Evolutionary conservation across 176 grass and related monocot genomes (phyloP).

Genomic region (Juncus inflexus): DNA sequence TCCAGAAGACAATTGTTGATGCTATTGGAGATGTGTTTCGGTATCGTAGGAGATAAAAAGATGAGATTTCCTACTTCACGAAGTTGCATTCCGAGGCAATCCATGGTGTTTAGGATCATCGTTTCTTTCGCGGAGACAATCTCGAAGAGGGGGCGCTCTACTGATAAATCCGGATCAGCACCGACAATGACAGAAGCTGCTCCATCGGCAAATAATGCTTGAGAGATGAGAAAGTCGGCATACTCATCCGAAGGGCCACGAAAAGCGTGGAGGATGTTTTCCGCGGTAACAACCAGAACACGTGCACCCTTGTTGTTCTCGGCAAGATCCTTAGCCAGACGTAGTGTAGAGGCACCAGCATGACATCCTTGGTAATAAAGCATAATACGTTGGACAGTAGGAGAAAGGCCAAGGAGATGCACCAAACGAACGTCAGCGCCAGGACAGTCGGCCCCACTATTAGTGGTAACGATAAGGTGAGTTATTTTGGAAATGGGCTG

Average conservation of each 20-base stretch:
- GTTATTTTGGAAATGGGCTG: no score
- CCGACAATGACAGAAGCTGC: conserved; percentile 22
- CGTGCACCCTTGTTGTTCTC: conserved; percentile 40
- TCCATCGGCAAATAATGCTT: no score
- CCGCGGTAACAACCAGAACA: conserved; percentile 48
- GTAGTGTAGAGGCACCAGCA: no score
- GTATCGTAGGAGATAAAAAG: conserved; percentile 7
- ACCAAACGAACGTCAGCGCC: conserved; percentile 32
- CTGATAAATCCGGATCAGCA: conserved; percentile 22
- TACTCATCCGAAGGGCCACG: conserved; percentile 29
- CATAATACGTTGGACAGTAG: conserved; percentile 39
- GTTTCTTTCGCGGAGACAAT: conserved; percentile 38
- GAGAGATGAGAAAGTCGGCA: conserved; percentile 28
- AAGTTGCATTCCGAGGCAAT: neutral
- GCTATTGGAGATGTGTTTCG: conserved; percentile 11
- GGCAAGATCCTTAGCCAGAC: no score
- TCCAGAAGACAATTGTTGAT: no score
- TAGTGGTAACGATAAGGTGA: no score
- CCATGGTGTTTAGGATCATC: conserved; percentile 24
- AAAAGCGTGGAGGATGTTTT: conserved; percentile 40
- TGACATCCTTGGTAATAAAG: no score
- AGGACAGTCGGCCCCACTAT: neutral
- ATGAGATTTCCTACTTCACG: conserved; percentile 3
- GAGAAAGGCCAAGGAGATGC: conserved; percentile 40
- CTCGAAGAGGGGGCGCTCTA: conserved; percentile 40